A percentile compares a stretch with the other conserved stretches of the same genome.
Evolutionary conservation across 345 rosid species (phyloP).

Genomic region (Acer negundo): DNA sequence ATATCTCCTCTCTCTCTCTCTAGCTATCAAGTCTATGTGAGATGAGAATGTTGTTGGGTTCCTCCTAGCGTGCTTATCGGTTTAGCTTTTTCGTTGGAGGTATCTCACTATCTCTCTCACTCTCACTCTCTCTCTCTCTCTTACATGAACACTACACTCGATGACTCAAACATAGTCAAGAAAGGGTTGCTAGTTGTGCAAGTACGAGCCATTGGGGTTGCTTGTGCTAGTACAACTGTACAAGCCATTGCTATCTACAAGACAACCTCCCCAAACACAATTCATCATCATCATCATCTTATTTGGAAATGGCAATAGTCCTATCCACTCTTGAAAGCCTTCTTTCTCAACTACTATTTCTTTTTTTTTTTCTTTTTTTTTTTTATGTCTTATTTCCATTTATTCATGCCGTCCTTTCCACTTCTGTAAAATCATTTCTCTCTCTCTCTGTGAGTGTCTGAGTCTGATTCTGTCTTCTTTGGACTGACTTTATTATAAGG

Average conservation of each 20-base stretch:
- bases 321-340: conserved; percentile 33
- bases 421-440: conserved; percentile 16
- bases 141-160: background rate
- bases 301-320: conserved; percentile 25
- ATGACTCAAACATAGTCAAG: conserved; percentile 20
- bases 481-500: conserved; percentile 50
- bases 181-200: conserved; percentile 15
- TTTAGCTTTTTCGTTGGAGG: conserved; percentile 39
- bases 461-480: conserved; percentile 35
- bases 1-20: background rate
- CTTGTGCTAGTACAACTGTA: conserved; percentile 10
- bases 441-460: conserved; percentile 34
- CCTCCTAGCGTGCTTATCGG: conserved; percentile 67
- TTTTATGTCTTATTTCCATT: conserved; percentile 50
- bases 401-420: conserved; percentile 70
- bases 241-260: conserved; percentile 16
- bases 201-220: conserved; percentile 5
- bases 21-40: conserved; percentile 9
- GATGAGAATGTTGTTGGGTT: conserved; percentile 31
- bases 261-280: conserved; percentile 15
- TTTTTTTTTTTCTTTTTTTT: conserved; percentile 25
- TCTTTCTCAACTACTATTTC: conserved; percentile 22
- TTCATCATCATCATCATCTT: conserved; percentile 26
- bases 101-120: conserved; percentile 11
- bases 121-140: background rate